Percentiles rank a stretch among this genome's conserved stretches.
phyloP scores from a whole-genome alignment of 257 asterid species.

The Petunia axillaris region DNA sequence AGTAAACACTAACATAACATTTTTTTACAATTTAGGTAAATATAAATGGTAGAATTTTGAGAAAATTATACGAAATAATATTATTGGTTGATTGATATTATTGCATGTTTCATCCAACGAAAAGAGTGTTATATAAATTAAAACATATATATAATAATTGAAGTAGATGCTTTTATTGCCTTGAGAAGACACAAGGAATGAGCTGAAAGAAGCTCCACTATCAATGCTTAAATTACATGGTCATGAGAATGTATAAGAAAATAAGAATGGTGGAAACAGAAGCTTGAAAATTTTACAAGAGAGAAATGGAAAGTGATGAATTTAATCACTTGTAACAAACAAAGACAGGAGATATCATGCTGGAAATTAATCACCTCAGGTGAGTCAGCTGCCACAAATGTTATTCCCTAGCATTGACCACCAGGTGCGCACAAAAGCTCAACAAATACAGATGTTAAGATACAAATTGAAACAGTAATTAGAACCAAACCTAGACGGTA shows the following conservation, averaged over 20 bases:
- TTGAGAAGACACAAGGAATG: background rate
- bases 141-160: background rate
- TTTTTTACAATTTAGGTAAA: too few species aligned
- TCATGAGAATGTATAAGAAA: background rate
- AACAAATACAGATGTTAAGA: constrained; percentile 19
- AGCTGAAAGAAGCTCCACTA: background rate
- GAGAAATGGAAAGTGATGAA: constrained; percentile 17
- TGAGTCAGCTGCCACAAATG: constrained; percentile 57
- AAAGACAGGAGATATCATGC: constrained; percentile 40
- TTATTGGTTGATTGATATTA: background rate
- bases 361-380: constrained; percentile 78
- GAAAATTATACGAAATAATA: too few species aligned
- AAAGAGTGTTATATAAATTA: background rate
- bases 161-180: background rate
- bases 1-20: too few species aligned
- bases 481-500: constrained; percentile 29
- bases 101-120: too few species aligned
- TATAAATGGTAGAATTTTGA: too few species aligned
- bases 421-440: constrained; percentile 69
- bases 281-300: constrained; percentile 13
- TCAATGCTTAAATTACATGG: constrained; percentile 18
- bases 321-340: constrained; percentile 35
- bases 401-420: constrained; percentile 56
- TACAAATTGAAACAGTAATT: constrained; percentile 30
- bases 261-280: constrained; percentile 3